phyloP scores from a whole-genome alignment of 345 rosid genomes.

The Pistacia integerrima region DNA sequence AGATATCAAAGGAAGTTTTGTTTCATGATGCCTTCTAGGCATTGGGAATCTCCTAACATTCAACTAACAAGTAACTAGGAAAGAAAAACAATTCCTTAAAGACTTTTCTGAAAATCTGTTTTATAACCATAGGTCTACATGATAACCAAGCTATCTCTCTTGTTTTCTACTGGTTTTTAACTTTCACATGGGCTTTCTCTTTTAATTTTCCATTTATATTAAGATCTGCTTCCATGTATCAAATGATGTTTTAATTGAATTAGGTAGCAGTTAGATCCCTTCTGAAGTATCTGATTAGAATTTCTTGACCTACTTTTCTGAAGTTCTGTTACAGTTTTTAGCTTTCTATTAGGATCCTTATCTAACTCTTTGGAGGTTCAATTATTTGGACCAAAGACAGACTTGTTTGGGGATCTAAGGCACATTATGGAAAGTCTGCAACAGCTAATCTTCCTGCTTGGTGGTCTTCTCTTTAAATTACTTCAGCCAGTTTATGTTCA shows the following conservation, averaged over 20 bases:
- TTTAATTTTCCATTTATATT: background rate
- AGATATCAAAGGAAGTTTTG: background rate
- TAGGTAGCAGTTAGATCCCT: background rate
- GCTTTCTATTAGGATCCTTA: background rate
- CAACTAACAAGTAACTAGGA: background rate
- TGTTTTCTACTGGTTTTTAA: background rate
- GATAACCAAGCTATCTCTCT: background rate
- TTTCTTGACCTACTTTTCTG: constrained; percentile 2
- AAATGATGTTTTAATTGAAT: background rate
- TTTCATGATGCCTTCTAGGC: background rate
- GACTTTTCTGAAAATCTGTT: background rate
- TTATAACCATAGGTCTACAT: background rate
- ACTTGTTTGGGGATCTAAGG: too few relatives aligned
- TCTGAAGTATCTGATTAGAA: background rate
- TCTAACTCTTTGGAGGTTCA: background rate
- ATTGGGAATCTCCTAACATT: background rate
- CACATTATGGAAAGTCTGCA: too few relatives aligned
- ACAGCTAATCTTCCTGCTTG: background rate
- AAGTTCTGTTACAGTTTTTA: background rate
- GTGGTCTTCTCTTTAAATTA: background rate
- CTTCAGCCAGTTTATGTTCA: background rate
- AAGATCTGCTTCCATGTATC: background rate
- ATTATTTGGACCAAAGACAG: background rate
- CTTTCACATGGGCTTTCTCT: background rate
- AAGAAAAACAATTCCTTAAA: background rate